These are phyloP conservation scores for Discostella stelligera DNA, from an alignment of 352 stramenopile species.

Conservation along the genomic window DNA sequence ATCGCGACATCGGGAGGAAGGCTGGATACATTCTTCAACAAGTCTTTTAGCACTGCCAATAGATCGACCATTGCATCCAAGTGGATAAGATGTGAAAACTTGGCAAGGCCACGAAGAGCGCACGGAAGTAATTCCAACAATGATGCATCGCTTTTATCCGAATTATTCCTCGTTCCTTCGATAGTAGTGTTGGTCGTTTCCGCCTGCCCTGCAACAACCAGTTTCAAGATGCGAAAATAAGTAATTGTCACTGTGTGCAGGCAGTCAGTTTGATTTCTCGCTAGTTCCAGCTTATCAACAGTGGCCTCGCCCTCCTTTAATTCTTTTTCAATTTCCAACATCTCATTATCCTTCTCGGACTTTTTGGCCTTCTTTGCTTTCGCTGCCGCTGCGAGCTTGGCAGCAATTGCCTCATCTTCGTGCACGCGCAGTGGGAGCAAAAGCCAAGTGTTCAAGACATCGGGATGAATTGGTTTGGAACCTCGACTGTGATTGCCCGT, in stretches of 20 bases:
- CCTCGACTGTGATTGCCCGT: neutral
- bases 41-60: conserved; percentile 91
- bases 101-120: conserved; percentile 90
- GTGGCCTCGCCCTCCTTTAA: conserved; percentile 93
- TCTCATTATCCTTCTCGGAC: conserved; percentile 65
- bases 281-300: conserved; percentile 89
- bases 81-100: conserved; percentile 96
- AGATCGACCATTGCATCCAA: conserved; percentile 97
- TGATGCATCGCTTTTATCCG: neutral
- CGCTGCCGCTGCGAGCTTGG: conserved; percentile 67
- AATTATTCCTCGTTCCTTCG: neutral
- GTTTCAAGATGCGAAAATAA: conserved; percentile 95
- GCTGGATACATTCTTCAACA: conserved; percentile 84
- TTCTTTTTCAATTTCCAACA: conserved; percentile 85
- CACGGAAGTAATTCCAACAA: conserved; percentile 87
- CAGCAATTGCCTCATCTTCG: conserved; percentile 82
- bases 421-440: conserved; percentile 81
- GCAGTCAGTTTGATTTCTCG: conserved; percentile 93
- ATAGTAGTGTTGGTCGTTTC: conserved; percentile 64
- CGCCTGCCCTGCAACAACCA: conserved; percentile 49
- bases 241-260: conserved; percentile 92
- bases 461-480: conserved; percentile 55
- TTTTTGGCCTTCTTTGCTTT: conserved; percentile 76
- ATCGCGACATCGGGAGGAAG: conserved; percentile 78
- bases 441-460: conserved; percentile 70